Conservation (phyloP, 176 grass and related monocot species). For the Luzula sylvatica region DNA sequence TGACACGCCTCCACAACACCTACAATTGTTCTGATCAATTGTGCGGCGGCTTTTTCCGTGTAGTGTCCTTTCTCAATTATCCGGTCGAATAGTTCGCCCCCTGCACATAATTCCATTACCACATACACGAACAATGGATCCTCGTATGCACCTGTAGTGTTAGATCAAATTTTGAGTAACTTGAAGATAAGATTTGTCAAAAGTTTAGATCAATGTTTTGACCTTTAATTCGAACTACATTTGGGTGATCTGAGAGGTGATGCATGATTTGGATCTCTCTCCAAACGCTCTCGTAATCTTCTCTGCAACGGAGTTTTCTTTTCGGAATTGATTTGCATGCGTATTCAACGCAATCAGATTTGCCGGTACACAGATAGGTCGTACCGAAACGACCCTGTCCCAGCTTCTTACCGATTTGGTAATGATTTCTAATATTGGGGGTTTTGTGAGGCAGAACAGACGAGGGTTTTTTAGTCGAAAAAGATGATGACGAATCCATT, state of each 20-base stretch:
- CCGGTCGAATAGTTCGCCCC: conserved; percentile 88
- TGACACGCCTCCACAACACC: conserved; percentile 87
- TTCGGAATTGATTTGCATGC: conserved; percentile 98
- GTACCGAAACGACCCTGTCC: conserved; percentile 95
- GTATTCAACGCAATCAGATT: conserved; percentile 57
- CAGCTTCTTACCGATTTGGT: conserved; percentile 89
- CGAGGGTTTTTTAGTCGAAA: conserved; percentile 31
- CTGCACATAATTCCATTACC: conserved; percentile 94
- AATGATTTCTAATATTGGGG: conserved; percentile 80
- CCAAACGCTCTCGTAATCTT: conserved; percentile 85
- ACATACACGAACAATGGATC: conserved; percentile 92
- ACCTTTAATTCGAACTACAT: conserved; percentile 73
- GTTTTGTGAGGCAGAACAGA: conserved; percentile 91
- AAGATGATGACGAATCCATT: conserved; percentile 15
- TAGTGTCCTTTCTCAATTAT: conserved; percentile 95
- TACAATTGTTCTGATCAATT: conserved; percentile 78
- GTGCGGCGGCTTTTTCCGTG: conserved; percentile 57
- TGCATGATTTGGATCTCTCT: conserved; percentile 99
- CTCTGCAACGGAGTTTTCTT: conserved; percentile 84
- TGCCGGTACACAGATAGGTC: conserved; percentile 76
- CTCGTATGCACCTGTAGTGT: conserved; percentile 49
- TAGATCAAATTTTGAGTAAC: too few relatives aligned
- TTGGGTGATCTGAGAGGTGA: conserved; percentile 79
- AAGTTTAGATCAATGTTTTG: neutral
- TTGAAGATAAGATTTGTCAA: neutral